Evolutionary conservation across 768 basidiomycete species (phyloP), one percentile per base, ranked within the genome.

Genomic region (Mycena galericulata): DNA sequence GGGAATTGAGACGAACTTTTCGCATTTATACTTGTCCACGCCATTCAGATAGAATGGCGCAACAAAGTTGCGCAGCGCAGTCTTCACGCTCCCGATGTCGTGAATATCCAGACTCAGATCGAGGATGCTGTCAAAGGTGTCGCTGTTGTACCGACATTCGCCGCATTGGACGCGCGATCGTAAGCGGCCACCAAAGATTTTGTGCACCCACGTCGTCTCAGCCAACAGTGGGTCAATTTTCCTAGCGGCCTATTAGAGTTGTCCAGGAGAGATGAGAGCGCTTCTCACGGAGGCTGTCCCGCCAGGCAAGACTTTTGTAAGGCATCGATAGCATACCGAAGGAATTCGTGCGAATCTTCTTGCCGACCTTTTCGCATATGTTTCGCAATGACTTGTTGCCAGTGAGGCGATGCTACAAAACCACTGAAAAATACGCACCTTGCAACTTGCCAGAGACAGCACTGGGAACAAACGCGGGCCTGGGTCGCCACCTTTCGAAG

Each of bases 291-390:
- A 70, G 91, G 84, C 60, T 88, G 79, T 20, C 91, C 93, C 51
- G 87, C 87, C 63, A 97, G 82, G 76, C 92, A 94, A 9, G 92
- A 88, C 74, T 90, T 93, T 79, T 99, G 98, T 58, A 99, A 80
- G 29, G 91, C 92, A 74, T 99, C 98, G 32, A 98, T 90, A 22
- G 92, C 90, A 79, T 97, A 98, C 34, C 98, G 91, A 54, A 99
- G 89, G 76, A 99, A 99, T 79, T 99, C 98, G 76, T 99, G 98
- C 11, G 98, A 91, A 77, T 99, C 98, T 76, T 99, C 98, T 78
- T 99, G 98, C 72, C 95, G 84, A n/a, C 95, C 96, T 79, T 82
- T 88, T 45, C 91, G 89, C 89, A 98, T 90, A 74, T 94, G 91
- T 77, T 96, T 96, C 18, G 96, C 96, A 66, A 99, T 96, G 10